Conservation (phyloP, 345 rosid genomes). For the Populus simonii region DNA sequence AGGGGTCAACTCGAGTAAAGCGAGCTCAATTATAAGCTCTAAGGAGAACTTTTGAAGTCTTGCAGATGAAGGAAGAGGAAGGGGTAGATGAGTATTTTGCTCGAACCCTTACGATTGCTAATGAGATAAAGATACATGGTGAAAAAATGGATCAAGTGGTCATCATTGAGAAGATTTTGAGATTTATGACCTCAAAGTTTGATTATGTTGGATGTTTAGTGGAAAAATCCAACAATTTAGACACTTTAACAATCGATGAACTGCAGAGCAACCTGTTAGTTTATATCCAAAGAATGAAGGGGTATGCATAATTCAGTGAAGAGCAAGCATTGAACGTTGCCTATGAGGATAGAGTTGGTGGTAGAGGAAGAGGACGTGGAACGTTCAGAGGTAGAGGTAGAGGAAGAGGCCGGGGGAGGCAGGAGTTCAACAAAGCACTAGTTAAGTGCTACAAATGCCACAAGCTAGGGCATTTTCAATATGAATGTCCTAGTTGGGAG, state of each 20-base stretch:
- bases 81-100: slow-evolving; percentile 1
- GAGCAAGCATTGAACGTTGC: neutral
- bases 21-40: neutral
- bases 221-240: neutral
- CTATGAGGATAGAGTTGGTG: no score
- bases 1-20: slow-evolving; percentile 4
- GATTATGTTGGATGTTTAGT: slow-evolving; percentile 3
- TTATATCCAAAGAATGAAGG: neutral
- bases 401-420: neutral
- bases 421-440: neutral
- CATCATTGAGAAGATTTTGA: slow-evolving; percentile 16
- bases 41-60: slow-evolving; percentile 2
- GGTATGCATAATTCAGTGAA: neutral
- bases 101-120: slow-evolving; percentile 1
- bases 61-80: slow-evolving; percentile 1
- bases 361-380: neutral
- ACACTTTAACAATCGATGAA: neutral
- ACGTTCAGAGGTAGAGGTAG: neutral
- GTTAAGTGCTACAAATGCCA: neutral
- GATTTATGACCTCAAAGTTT: neutral
- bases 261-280: neutral
- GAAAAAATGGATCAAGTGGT: slow-evolving; percentile 4
- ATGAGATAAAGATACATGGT: slow-evolving; percentile 9
- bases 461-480: slow-evolving; percentile 1
- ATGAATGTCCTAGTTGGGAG: neutral